Evolutionary conservation across 148 eudicot species (phyloP), one percentile per base, ranked within the genome.

Genomic region (Persicaria maculosa): DNA sequence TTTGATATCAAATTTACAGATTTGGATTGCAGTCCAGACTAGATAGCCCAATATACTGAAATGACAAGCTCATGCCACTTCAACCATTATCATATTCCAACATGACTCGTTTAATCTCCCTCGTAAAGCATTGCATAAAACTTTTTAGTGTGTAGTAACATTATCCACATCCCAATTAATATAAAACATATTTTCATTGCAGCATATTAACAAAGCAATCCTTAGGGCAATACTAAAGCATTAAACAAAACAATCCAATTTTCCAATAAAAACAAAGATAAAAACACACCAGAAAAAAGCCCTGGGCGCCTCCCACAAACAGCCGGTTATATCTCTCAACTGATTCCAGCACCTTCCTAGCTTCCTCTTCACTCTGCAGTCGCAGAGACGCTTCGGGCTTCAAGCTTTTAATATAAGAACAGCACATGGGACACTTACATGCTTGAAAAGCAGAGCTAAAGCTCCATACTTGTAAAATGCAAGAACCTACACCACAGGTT

Each of bases 341-440:
- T 50, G 81, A 75, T 74, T 84, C 77, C 67, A 85, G 76, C 68
- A 77, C 77, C 73, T 79, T 73, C 57, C 78, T 76, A 43, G 77
- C 79, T 75, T 83, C 88, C 50, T 73, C 78, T 64, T 64, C n/a
- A 8, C 22, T 14, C 59, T 22, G 72, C 20, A 68, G 45, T 44
- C 57, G 67, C 47, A 77, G 36, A 72, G 86, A 80, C 50, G 75
- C 73, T 79, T 79, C 81, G 9, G 86, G 79, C 9, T 71, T 81
- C 74, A 88, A 71, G 73, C 75, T 80, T 47, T 72, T 76, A 40
- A 88, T 88, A 44, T 54, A 80, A 71, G 80, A 50, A 31, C 77
- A 75, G 77, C 92, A 88, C 74, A 88, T 76, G 10, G 92, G 88
- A 75, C 92, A 88, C 79, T 86, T 88, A 76, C 92, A 88, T 31